These are phyloP conservation scores for Begonia loranthoides DNA, from an alignment of 306 rosid species.

Conservation along the genomic window DNA sequence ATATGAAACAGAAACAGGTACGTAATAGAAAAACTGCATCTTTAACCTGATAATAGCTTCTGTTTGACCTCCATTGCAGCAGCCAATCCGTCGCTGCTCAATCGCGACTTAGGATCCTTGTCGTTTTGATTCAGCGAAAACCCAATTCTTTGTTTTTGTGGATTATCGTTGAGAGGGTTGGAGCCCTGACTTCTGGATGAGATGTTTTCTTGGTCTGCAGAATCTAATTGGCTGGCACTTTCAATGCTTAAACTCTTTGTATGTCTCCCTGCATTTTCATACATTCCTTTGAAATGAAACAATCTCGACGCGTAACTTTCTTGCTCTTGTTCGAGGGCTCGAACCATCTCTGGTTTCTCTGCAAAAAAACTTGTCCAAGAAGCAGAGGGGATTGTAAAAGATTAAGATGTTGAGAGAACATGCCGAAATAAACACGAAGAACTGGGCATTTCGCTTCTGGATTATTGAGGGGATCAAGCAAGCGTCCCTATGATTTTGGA, in stretches of 20 bases:
- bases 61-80: constrained; percentile 44
- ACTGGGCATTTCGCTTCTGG: constrained; percentile 9
- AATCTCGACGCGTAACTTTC: constrained; percentile 16
- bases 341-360: constrained; percentile 11
- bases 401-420: not conserved
- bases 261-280: constrained; percentile 23
- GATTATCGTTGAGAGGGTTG: constrained; percentile 12
- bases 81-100: constrained; percentile 28
- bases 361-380: constrained; percentile 8
- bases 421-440: not conserved
- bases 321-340: constrained; percentile 20
- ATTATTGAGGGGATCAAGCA: constrained; percentile 6
- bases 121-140: not conserved
- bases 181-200: constrained; percentile 27
- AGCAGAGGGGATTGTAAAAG: constrained; percentile 7
- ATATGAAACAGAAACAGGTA: not conserved
- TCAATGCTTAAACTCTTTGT: constrained; percentile 72
- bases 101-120: constrained; percentile 15
- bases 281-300: constrained; percentile 19
- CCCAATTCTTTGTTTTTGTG: constrained; percentile 11
- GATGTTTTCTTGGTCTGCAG: constrained; percentile 19
- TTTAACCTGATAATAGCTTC: constrained; percentile 11
- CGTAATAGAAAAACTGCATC: not conserved
- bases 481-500: constrained; percentile 17
- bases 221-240: constrained; percentile 18